Evolutionary conservation across 306 rosid species (phyloP).

Genomic region (Carpinus fangiana): DNA sequence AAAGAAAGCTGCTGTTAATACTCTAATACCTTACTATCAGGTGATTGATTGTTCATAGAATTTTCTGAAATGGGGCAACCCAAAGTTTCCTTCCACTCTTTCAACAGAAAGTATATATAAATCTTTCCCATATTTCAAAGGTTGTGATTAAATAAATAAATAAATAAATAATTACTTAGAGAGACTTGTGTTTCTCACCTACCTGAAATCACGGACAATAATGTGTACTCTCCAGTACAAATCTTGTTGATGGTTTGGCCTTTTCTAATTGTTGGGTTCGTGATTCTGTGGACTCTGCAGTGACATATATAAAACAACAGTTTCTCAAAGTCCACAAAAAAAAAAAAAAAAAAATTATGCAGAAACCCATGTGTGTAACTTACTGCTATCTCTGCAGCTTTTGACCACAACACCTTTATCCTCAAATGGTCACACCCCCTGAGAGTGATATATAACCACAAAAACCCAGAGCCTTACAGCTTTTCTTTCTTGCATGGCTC

Average conservation of each 20-base stretch:
- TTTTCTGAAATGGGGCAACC: not conserved
- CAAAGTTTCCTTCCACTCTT: not conserved
- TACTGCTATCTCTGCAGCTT: constrained; percentile 12
- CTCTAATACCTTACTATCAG: not conserved
- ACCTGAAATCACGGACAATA: constrained; percentile 51
- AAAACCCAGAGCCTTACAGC: not conserved
- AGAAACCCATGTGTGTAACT: constrained; percentile 49
- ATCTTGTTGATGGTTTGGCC: constrained; percentile 47
- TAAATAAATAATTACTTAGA: not conserved
- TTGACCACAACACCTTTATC: constrained; percentile 24
- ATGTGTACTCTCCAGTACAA: constrained; percentile 62
- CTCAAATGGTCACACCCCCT: constrained; percentile 5
- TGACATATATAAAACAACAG: constrained; percentile 24
- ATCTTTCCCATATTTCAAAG: not conserved
- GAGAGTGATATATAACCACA: not conserved
- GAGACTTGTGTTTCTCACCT: not conserved
- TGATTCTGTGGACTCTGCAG: constrained; percentile 42
- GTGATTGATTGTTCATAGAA: not conserved
- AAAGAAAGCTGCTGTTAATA: too few species aligned
- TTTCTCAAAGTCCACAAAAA: constrained; percentile 25
- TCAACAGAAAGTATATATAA: not conserved
- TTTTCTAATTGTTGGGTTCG: constrained; percentile 45
- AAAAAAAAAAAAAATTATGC: constrained; percentile 28
- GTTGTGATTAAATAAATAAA: not conserved
- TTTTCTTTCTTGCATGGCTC: not conserved